These are phyloP conservation scores for Populus hybrid DNA, from an alignment of 441 rosid genomes.

Conservation along the genomic window DNA sequence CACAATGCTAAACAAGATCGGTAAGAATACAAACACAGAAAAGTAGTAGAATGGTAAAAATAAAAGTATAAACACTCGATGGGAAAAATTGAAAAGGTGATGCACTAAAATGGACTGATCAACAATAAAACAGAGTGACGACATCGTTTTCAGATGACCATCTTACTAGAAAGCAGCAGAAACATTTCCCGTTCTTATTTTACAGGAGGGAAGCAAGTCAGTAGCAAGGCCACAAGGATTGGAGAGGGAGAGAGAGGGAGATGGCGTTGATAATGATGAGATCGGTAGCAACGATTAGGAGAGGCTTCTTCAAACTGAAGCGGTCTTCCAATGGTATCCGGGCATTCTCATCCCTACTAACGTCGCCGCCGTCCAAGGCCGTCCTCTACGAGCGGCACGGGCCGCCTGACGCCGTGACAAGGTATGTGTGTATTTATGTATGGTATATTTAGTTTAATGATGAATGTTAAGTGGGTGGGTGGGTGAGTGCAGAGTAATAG, in stretches of 20 bases:
- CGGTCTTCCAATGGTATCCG: slow-evolving; percentile 4
- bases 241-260: neutral
- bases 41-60: neutral
- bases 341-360: slow-evolving; percentile 52
- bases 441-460: neutral
- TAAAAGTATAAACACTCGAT: no score
- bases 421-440: slow-evolving; percentile 21
- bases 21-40: neutral
- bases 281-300: neutral
- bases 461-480: neutral
- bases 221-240: neutral
- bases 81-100: neutral
- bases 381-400: slow-evolving; percentile 81
- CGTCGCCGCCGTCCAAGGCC: slow-evolving; percentile 86
- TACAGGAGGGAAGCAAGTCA: neutral
- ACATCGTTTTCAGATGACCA: neutral
- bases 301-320: neutral
- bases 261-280: neutral
- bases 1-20: no score
- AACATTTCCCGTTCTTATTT: neutral
- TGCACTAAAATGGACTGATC: neutral
- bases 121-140: neutral
- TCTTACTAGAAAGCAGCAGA: neutral
- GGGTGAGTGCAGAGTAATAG: slow-evolving; percentile 40
- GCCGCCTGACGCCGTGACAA: slow-evolving; percentile 72